Percentiles rank a stretch among this genome's conserved stretches.
phyloP scores from a whole-genome alignment of 2,329 filamentous ascomycete genomes.

The Acephala macrosclerotiorum region DNA sequence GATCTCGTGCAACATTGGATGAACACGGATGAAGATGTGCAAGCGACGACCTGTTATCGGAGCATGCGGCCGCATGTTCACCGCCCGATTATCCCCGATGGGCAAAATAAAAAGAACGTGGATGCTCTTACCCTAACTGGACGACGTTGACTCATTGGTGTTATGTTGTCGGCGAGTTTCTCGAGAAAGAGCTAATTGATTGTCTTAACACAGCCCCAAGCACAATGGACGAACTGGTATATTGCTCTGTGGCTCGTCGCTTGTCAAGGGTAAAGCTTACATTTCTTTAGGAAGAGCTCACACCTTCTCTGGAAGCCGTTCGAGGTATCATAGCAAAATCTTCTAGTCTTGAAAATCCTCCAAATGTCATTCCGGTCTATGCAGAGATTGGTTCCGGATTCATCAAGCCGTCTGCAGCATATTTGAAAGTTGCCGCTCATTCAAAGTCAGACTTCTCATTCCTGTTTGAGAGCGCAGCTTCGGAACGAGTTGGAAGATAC shows the following conservation, averaged over 20 bases:
- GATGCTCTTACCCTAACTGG: neutral
- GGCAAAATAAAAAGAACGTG: neutral
- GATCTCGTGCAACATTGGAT: conserved; percentile 4
- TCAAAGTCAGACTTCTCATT: conserved; percentile 84
- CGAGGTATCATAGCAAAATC: conserved; percentile 61
- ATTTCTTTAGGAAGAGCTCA: conserved; percentile 53
- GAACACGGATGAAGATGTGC: neutral
- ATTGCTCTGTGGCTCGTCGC: conserved; percentile 34
- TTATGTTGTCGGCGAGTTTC: neutral
- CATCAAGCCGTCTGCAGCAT: conserved; percentile 92
- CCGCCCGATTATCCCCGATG: neutral
- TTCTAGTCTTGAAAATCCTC: conserved; percentile 57
- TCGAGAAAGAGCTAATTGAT: neutral
- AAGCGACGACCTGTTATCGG: neutral
- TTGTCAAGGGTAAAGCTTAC: conserved; percentile 34
- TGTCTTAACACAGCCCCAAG: neutral
- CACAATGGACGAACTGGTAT: conserved; percentile 40
- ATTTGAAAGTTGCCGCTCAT: conserved; percentile 86
- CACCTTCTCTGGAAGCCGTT: conserved; percentile 68
- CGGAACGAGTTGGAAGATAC: conserved; percentile 92
- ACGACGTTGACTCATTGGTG: no score
- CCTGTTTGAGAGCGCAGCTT: conserved; percentile 93
- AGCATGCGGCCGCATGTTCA: neutral
- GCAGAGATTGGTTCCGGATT: conserved; percentile 90
- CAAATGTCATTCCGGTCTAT: conserved; percentile 84